phyloP scores from a whole-genome alignment of 108 stramenopile genomes.

The Skeletonema costatum region DNA sequence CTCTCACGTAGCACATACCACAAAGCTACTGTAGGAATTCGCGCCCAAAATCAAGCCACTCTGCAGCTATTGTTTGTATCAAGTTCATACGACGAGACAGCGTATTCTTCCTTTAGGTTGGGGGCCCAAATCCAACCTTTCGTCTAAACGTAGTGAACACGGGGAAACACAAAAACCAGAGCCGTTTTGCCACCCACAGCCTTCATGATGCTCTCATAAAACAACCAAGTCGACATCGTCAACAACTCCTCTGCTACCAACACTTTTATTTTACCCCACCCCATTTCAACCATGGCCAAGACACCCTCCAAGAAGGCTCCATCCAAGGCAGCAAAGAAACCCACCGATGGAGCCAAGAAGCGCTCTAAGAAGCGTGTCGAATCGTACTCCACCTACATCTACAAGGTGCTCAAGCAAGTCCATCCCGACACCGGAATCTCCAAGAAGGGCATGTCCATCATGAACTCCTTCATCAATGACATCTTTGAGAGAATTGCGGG shows the following conservation, averaged over 20 bases:
- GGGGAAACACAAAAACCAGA: too few relatives aligned
- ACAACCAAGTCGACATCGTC: too few relatives aligned
- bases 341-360: conserved; percentile 35
- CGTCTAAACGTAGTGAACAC: conserved; percentile 14
- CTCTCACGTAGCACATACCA: too few relatives aligned
- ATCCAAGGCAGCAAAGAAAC: conserved; percentile 57
- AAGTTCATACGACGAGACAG: too few relatives aligned
- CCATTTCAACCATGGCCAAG: conserved; percentile 58
- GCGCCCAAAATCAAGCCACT: too few relatives aligned
- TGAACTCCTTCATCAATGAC: conserved; percentile 92
- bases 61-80: too few relatives aligned
- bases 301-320: conserved; percentile 67
- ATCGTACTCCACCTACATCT: conserved; percentile 83
- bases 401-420: conserved; percentile 42
- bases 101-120: too few relatives aligned
- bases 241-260: too few relatives aligned
- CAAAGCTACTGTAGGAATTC: too few relatives aligned
- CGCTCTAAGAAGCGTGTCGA: conserved; percentile 76
- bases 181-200: conserved; percentile 11
- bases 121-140: too few relatives aligned
- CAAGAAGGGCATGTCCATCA: conserved; percentile 94
- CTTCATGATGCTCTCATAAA: too few relatives aligned
- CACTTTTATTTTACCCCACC: not conserved
- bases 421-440: conserved; percentile 91
- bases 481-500: conserved; percentile 51